Evolutionary conservation across 169 alveolate genomes (phyloP), one percentile per base, ranked within the genome.

Genomic region (Plasmodium fragile): DNA sequence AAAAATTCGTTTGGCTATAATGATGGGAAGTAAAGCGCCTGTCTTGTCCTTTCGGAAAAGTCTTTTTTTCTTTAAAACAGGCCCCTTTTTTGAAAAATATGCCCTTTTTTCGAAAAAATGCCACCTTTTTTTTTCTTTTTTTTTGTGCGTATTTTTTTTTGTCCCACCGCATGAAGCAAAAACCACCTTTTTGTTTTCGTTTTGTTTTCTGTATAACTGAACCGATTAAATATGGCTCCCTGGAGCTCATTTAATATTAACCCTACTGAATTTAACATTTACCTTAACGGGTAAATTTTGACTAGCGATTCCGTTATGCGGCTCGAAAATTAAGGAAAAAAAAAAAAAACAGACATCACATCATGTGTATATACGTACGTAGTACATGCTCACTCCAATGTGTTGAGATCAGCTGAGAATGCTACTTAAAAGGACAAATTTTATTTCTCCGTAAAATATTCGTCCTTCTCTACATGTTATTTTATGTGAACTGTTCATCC

Each of bases 1-100:
- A 59, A 78, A 79, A 79, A 89, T 59, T 55, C 89, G 45, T 89
- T 89, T 32, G 89, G 79, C 16, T 89, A 85, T 55, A 85, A 75
- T 75, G 77, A 49, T 8, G 43, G 65, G 43, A 55, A 36, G 36
- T 82, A 30, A 75, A 11, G 45, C 25, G 4, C 41, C 25, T 22
- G 16, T 18, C 10, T 53, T 81, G 34, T 81, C 11, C 18, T 13
- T 53, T 53, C 36, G 59, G 59, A 13, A n/a, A 49, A 3, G 59
- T 81, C 69, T 52, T 25, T 30, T 81, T 53, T 81, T 81, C 22
- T 36, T 30, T 32, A 73, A 32, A 32, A 13, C 0, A 34, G 10
- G 36, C 36, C n/a, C n/a, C 36, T 28, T 25, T 71, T 30, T n/a
- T 28, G 34, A 65, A 4, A 65, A 65, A 41, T 41, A 41, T 5